Conservation (phyloP, 495 filamentous ascomycete species). For the Penicillium malachiteum region DNA sequence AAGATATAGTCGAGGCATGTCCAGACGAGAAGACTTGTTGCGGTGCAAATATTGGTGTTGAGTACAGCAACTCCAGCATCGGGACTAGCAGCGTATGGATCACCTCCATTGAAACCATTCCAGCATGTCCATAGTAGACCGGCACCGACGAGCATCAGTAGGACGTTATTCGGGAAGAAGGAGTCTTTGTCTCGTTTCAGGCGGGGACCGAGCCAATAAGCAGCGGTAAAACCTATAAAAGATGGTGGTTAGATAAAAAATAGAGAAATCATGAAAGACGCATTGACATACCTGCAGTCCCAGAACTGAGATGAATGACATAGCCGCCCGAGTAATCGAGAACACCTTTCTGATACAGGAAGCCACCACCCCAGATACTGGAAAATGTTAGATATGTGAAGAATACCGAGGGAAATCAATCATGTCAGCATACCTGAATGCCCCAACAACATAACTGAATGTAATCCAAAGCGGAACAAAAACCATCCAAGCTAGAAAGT, state of each 20-base stretch:
- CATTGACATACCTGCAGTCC: conserved; percentile 39
- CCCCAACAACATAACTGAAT: conserved; percentile 30
- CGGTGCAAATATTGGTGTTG: conserved; percentile 56
- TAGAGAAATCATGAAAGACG: background rate
- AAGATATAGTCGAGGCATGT: conserved; percentile 46
- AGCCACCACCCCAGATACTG: conserved; percentile 58
- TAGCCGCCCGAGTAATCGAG: conserved; percentile 61
- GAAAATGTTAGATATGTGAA: too few relatives aligned
- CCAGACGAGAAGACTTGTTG: conserved; percentile 51
- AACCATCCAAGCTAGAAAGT: conserved; percentile 56
- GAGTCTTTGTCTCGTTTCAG: conserved; percentile 49
- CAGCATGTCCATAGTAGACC: conserved; percentile 60
- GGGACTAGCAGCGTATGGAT: conserved; percentile 53
- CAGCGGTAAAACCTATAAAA: conserved; percentile 46
- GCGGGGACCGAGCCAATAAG: conserved; percentile 55
- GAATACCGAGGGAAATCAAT: too few relatives aligned
- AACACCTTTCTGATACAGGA: conserved; percentile 49
- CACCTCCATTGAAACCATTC: conserved; percentile 61
- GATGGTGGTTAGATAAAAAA: background rate
- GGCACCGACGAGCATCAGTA: conserved; percentile 50
- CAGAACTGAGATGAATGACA: conserved; percentile 57
- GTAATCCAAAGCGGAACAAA: conserved; percentile 59
- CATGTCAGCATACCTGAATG: conserved; percentile 17
- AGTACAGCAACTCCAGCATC: conserved; percentile 58
- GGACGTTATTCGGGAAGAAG: conserved; percentile 52